Conservation (phyloP, 768 basidiomycete genomes). For the Pleurotus platypus region DNA sequence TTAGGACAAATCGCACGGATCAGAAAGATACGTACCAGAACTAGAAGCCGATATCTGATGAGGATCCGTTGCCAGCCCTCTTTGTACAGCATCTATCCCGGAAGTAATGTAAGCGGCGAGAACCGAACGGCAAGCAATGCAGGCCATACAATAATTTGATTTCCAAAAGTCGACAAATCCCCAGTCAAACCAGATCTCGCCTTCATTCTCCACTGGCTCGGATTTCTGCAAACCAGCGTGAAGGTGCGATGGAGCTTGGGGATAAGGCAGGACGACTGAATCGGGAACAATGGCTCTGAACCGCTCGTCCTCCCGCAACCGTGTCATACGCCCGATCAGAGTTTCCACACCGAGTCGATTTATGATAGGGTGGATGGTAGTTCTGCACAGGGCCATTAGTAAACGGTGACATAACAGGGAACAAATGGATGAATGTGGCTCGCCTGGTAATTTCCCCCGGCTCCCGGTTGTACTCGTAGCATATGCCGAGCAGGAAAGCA, state of each 20-base stretch:
- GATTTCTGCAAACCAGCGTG: constrained; percentile 28
- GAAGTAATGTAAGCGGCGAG: constrained; percentile 5
- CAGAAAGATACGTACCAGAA: constrained; percentile 39
- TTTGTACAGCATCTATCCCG: constrained; percentile 66
- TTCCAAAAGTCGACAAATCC: constrained; percentile 98
- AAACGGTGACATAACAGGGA: constrained; percentile 6
- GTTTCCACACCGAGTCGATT: constrained; percentile 88
- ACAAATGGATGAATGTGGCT: constrained; percentile 15
- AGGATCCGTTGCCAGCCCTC: constrained; percentile 68
- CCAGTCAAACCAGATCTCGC: constrained; percentile 98
- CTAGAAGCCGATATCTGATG: constrained; percentile 53
- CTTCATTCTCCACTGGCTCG: constrained; percentile 50
- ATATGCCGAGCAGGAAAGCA: constrained; percentile 86
- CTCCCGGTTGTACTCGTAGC: constrained; percentile 95
- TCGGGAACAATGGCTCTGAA: constrained; percentile 91
- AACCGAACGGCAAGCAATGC: background rate
- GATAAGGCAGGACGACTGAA: constrained; percentile 61
- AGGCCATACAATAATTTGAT: constrained; percentile 83
- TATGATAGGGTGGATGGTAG: constrained; percentile 86
- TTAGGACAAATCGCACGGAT: constrained; percentile 8
- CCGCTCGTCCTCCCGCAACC: constrained; percentile 87
- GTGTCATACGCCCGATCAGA: constrained; percentile 80
- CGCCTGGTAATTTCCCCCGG: constrained; percentile 95
- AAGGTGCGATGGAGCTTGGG: constrained; percentile 28
- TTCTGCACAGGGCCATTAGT: constrained; percentile 32